Percentiles rank a stretch among this genome's conserved stretches.
Conservation (phyloP, 768 basidiomycete species). For the Tricholoma furcatifolium region DNA sequence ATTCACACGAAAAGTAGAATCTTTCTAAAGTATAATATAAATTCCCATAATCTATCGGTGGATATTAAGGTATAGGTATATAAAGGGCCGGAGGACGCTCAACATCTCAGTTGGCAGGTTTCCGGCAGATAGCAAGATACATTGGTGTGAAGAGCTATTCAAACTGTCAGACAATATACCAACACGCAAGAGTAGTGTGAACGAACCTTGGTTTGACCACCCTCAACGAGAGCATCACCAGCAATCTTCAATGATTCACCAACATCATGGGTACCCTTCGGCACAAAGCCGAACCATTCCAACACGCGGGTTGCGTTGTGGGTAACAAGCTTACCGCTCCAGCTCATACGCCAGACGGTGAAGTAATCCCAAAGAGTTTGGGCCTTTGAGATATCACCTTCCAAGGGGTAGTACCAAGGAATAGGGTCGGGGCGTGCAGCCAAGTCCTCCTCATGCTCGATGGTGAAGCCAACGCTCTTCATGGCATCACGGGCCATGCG, state of each 20-base stretch:
- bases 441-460: slow-evolving; percentile 92
- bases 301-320: slow-evolving; percentile 76
- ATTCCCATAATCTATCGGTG: slow-evolving; percentile 6
- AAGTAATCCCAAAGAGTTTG: slow-evolving; percentile 93
- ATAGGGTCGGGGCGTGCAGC: slow-evolving; percentile 77
- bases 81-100: not conserved
- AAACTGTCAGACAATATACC: slow-evolving; percentile 4
- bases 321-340: slow-evolving; percentile 80
- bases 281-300: slow-evolving; percentile 77
- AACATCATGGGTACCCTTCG: slow-evolving; percentile 91
- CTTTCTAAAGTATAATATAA: not conserved
- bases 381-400: slow-evolving; percentile 89
- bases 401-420: slow-evolving; percentile 96
- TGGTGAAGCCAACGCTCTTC: slow-evolving; percentile 77
- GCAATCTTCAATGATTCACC: slow-evolving; percentile 87
- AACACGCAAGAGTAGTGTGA: not conserved
- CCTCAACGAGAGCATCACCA: slow-evolving; percentile 73
- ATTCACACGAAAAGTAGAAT: no score
- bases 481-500: slow-evolving; percentile 72
- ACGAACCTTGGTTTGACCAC: slow-evolving; percentile 82
- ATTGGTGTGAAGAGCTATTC: slow-evolving; percentile 83
- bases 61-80: slow-evolving; percentile 19
- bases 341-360: slow-evolving; percentile 88
- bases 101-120: slow-evolving; percentile 40
- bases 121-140: slow-evolving; percentile 68